Conservation (phyloP, 805 yeast species). For the Kuraishia cidri region DNA sequence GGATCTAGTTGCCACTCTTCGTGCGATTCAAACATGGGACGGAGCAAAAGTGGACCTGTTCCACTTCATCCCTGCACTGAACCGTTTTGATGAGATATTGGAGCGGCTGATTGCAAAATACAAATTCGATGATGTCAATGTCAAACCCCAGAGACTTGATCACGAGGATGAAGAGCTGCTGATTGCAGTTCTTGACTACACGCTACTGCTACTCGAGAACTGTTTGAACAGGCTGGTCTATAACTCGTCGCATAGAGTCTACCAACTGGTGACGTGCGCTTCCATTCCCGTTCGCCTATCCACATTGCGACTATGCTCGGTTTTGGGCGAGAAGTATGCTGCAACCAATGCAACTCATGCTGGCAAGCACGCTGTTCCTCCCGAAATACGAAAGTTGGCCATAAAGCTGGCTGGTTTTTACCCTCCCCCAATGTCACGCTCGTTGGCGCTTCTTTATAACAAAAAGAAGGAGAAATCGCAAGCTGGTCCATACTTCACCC, state of each 20-base stretch:
- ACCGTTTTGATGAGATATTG: constrained; percentile 63
- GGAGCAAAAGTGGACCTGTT: constrained; percentile 30
- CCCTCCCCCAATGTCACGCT: too few relatives aligned
- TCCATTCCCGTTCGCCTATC: constrained; percentile 36
- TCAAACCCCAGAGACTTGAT: constrained; percentile 35
- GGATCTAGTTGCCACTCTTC: not conserved
- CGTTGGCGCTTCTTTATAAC: too few relatives aligned
- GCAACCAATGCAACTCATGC: constrained; percentile 32
- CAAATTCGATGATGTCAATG: constrained; percentile 33
- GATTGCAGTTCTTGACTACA: constrained; percentile 48
- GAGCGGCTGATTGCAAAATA: constrained; percentile 47
- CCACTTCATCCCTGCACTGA: constrained; percentile 71
- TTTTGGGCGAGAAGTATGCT: constrained; percentile 53
- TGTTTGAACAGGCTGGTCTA: constrained; percentile 63
- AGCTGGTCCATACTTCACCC: too few relatives aligned
- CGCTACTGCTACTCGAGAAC: constrained; percentile 55
- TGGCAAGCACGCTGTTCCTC: constrained; percentile 32
- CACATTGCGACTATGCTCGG: constrained; percentile 31
- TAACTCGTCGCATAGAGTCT: constrained; percentile 55
- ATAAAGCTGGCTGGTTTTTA: constrained; percentile 37
- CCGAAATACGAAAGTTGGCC: constrained; percentile 32
- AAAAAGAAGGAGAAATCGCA: too few relatives aligned
- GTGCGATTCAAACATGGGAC: not conserved
- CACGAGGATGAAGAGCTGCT: constrained; percentile 36
- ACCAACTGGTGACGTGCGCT: constrained; percentile 47